Evolutionary conservation across 2,329 filamentous ascomycete genomes (phyloP).

Genomic region (Eurotiales sp.): DNA sequence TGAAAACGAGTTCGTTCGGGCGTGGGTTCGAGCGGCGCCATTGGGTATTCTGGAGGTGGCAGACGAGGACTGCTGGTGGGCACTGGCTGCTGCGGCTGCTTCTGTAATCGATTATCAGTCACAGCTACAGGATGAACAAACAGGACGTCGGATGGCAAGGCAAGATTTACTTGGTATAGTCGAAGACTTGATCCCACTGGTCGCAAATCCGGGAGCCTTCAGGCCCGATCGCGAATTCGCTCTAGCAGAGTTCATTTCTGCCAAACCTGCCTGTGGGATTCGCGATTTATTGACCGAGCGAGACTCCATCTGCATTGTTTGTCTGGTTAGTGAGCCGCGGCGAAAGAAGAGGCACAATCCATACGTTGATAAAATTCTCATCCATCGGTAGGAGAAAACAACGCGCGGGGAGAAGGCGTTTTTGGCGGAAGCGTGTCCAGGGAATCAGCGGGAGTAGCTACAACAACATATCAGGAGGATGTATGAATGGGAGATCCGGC

Average conservation of each 20-base stretch:
- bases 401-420: background rate
- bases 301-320: conserved; percentile 22
- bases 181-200: conserved; percentile 43
- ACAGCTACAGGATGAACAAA: background rate
- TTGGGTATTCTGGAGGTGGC: conserved; percentile 27
- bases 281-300: conserved; percentile 26
- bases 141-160: background rate
- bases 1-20: conserved; percentile 32
- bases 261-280: conserved; percentile 37
- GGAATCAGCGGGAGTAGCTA: background rate
- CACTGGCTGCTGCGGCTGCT: background rate
- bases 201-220: conserved; percentile 42
- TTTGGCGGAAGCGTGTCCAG: background rate
- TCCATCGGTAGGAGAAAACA: conserved; percentile 8
- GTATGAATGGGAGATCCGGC: too few species aligned
- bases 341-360: background rate
- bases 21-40: conserved; percentile 42
- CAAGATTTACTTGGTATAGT: conserved; percentile 10
- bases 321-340: background rate
- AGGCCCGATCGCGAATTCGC: conserved; percentile 51
- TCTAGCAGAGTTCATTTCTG: conserved; percentile 50
- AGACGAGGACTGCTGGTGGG: conserved; percentile 20
- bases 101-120: conserved; percentile 11
- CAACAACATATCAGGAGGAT: background rate
- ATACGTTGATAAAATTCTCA: conserved; percentile 16